Base-by-base conservation (phyloP, 1,284 basidiomycete species). In the Papiliotrema flavescens region DNA sequence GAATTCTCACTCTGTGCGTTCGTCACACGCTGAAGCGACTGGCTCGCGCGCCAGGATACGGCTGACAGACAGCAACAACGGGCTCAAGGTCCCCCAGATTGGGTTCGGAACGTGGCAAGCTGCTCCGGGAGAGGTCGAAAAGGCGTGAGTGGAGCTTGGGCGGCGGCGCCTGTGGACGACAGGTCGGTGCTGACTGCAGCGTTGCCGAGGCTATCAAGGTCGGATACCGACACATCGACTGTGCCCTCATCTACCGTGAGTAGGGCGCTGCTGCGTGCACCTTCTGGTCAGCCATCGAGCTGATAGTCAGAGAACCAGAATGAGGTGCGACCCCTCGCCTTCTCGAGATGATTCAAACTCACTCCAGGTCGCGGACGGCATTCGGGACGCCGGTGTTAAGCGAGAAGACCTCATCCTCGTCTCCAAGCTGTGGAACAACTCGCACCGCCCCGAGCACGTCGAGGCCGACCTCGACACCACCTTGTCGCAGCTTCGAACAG, bases 81-180 rank as follows among this genome's bases (percentile, higher is more conserved):
- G 63, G 32, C 51, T 62, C 22, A 54, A 64, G 51, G 51, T 89
- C 60, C 86, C 86, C 42, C 82, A 85, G 74, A 83, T 89, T 66
- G 89, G 89, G 42, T 80, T 90, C 39, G 89, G 89, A 9, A 90
- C 89, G 26, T 91, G 89, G 89, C 79, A 84, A 49, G 86, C 87
- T n/a, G 79, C 84, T 67, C 85, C 86, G 14, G 80, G 84, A 24
- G 86, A 90, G 72, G 89, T 90, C 55, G 85, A 85, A 74, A 79
- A 81, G 47, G 85, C 88, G 48, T 53, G 42, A 43, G 51, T 53
- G 8, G 34, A 51, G 85, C 87, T 67, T 44, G 82, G 20, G 22
- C 53, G 23, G 22, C 47, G 23, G 14, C 34, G 17, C 40, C 28
- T 35, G 4, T 39, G 24, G 40, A 20, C 37, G 17, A 20, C 22